Base-by-base conservation (phyloP, 202 grass and related monocot genomes). In the Cymbopogon flexuosus region DNA sequence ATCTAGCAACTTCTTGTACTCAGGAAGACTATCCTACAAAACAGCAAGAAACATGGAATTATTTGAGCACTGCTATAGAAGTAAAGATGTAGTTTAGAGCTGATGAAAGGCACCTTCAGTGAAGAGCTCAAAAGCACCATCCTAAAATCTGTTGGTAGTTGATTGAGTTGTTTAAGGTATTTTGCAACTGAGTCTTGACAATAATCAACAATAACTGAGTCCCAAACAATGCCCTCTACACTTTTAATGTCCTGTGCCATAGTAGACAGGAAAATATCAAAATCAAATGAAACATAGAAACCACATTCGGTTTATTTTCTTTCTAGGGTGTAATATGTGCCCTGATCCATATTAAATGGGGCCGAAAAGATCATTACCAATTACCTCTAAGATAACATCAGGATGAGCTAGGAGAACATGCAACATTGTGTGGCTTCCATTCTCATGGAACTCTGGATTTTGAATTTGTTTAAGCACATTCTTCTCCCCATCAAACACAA, bases 341-440 rank as follows among this genome's bases (percentile, higher is more conserved):
- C 43, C 65, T 72, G 79, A 49, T 76, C 39, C 47, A 59, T 40
- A 68, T 43, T 76, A 74, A 74, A 66, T 52, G 3, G 14, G 65
- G 52, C 34, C 66, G 21, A 21, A 75, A 65, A 87, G 58, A 45
- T n/a, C 37, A 92, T 54, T 70, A 62, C n/a, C 18, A 62, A 60
- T 62, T 88, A 89, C 89, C 89, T 92, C 72, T 65, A 90, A 33
- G 47, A 93, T 77, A 76, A 65, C 84, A 88, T 97, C 87, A 75
- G 89, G 85, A 83, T 84, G 82, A 59, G 94, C 88, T 72, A 93
- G 63, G 73, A 97, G 68, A 81, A 97, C 85, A 82, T 93, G 91
- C 82, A 91, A 86, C 84, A 75, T 87, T 62, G 88, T 51, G 56
- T 21, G 73, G 58, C 79, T 72, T 81, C 68, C 36, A 29, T 82